Base-by-base conservation (phyloP, 345 rosid species). In the Gossypium stocksii region DNA sequence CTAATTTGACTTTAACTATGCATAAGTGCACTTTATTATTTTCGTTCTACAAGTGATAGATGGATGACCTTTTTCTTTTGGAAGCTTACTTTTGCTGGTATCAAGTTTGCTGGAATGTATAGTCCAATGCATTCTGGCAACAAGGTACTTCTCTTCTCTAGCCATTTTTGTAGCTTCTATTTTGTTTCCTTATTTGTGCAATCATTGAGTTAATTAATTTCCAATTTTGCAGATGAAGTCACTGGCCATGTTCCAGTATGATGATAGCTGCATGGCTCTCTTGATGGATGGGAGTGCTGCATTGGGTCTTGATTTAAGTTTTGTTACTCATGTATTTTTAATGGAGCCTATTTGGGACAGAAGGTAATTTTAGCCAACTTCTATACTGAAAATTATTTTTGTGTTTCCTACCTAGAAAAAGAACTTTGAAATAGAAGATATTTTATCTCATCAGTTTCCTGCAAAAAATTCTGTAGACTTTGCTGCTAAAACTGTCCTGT, bases 331-430 rank as follows among this genome's bases (percentile, higher is more conserved):
- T 76, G 97, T 95, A 4, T 93, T 91, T 80, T 74, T 91, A 74
- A 93, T 95, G 98, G 97, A 95, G 83, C 98, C 97, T 57, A 95
- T 95, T 64, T 95, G 99, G 99, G 99, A 95, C 77, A 88, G 91
- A 86, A 95, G 98, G 98, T 93, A 83, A 51, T 19, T 44, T 68
- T 68, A 15, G 63, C 38, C 19, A 58, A 56, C 29, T 46, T n/a
- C 49, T 43, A 4, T 63, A 20, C 70, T 73, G 53, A 44, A 52
- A 23, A 41, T 60, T 60, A 9, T 60, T 53, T 41, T 75, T 16
- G n/a, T 15, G 62, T 12, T 65, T 62, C 25, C 25, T 34, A 27
- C 17, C 57, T 51, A 49, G 4, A 16, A 51, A 34, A 69, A 3
- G 25, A 52, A 23, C 8, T 67, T 43, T 48, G 9, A 23, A 67